Base-by-base conservation (phyloP, 345 rosid species). In the Aethionema arabicum region DNA sequence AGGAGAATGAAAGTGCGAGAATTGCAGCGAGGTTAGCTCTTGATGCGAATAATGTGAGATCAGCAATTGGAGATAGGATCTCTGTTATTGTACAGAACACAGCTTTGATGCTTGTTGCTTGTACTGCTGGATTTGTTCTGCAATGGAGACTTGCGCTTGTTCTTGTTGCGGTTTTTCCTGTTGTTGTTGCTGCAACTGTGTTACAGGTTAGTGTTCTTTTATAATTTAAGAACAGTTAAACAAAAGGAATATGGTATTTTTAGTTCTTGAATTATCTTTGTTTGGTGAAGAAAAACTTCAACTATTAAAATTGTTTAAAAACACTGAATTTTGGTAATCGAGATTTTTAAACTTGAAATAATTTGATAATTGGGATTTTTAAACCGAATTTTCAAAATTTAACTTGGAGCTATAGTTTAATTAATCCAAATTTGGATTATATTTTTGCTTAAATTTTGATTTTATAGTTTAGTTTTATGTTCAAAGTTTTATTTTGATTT, bases 91-190 rank as follows among this genome's bases (percentile, higher is more conserved):
- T 92, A 43, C 98, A 92, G 84, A 92, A 92, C 69, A 89, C 93
- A 32, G 91, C 98, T 10, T 79, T 89, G 59, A 75, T 92, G 95
- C 87, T 92, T 1, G 98, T 92, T 43, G 96, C 98, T 57, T 92
- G 98, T 78, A 92, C 96, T 41, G 96, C 91, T 4, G 96, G 98
- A 44, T 92, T 92, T 67, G 93, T 92, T 69, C 74, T 92, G 79
- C 96, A 92, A 56, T 92, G 98, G 98, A 91, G 98, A 21, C 98
- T 92, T 31, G 98, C 98, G 64, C 93, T 92, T 44, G 95, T 92
- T 51, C 95, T 92, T 3, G 51, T 92, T 0, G 98, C 96, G 14
- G 98, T 92, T 54, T 92, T 92, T 64, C 98, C 98, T 3, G 83
- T 92, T 47, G 98, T 92, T 60, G 98, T 92, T 46, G 98, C 93